Conservation (phyloP, 768 basidiomycete species). For the Pleurotus eryngii region DNA sequence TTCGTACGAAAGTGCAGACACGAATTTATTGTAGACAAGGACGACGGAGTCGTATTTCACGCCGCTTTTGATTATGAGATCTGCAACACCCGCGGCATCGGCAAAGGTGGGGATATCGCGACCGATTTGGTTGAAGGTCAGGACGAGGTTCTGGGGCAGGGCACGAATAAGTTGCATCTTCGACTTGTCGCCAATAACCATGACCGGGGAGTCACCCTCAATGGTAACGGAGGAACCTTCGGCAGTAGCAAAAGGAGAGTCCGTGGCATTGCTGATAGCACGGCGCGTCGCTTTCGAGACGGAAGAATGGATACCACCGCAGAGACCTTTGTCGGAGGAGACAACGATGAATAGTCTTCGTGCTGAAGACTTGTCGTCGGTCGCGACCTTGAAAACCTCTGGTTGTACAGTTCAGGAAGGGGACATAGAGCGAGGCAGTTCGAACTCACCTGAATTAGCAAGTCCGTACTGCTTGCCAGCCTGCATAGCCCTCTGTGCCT, state of each 20-base stretch:
- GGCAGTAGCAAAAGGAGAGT: slow-evolving; percentile 44
- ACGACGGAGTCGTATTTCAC: slow-evolving; percentile 84
- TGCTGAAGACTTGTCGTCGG: slow-evolving; percentile 63
- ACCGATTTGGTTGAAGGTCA: slow-evolving; percentile 98
- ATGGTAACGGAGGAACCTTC: slow-evolving; percentile 40
- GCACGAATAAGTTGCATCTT: slow-evolving; percentile 84
- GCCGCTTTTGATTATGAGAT: slow-evolving; percentile 83
- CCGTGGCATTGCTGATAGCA: slow-evolving; percentile 52
- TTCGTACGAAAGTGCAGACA: slow-evolving; percentile 91
- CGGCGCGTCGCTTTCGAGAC: slow-evolving; percentile 87
- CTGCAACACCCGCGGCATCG: slow-evolving; percentile 91
- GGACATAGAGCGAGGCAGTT: slow-evolving; percentile 8
- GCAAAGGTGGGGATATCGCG: slow-evolving; percentile 96
- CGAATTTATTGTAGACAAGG: slow-evolving; percentile 81
- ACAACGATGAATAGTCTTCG: slow-evolving; percentile 90
- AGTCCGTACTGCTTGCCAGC: slow-evolving; percentile 90
- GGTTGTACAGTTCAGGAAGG: slow-evolving; percentile 11
- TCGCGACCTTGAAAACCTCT: slow-evolving; percentile 87
- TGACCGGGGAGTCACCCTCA: slow-evolving; percentile 63
- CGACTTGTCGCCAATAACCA: slow-evolving; percentile 96
- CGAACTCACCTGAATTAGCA: slow-evolving; percentile 77
- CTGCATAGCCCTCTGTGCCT: slow-evolving; percentile 92
- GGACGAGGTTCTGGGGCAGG: slow-evolving; percentile 58
- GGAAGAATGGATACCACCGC: slow-evolving; percentile 98
- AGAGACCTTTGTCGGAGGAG: slow-evolving; percentile 98